These are phyloP conservation scores for Litsea cubeba DNA, from an alignment of 164 flowering plant genomes.

Conservation along the genomic window DNA sequence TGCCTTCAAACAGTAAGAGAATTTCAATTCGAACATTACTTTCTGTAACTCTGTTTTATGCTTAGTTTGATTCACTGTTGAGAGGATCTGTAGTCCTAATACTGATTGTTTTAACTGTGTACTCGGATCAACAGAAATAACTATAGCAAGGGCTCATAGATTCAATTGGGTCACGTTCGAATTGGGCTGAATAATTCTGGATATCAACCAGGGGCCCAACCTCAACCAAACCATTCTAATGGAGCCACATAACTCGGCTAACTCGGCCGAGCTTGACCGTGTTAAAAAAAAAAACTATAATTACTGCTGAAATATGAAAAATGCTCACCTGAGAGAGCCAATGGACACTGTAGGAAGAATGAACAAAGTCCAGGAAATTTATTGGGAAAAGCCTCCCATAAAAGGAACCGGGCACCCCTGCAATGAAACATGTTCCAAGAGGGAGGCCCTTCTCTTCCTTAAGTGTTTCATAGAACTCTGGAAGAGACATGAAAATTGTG, in stretches of 20 bases:
- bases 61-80: too few species aligned
- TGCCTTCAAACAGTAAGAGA: too few species aligned
- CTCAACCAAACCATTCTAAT: not conserved
- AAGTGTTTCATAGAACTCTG: slow-evolving; percentile 24
- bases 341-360: slow-evolving; percentile 52
- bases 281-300: not conserved
- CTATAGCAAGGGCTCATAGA: not conserved
- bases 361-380: slow-evolving; percentile 43
- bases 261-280: not conserved
- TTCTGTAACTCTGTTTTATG: too few species aligned
- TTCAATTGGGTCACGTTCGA: not conserved
- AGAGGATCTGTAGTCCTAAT: too few species aligned
- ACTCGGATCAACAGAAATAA: too few species aligned
- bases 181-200: not conserved
- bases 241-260: not conserved
- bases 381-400: slow-evolving; percentile 50
- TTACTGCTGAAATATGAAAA: not conserved
- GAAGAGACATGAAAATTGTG: slow-evolving; percentile 34
- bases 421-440: slow-evolving; percentile 34
- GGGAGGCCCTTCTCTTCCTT: slow-evolving; percentile 16
- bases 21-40: too few species aligned
- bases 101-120: too few species aligned
- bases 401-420: slow-evolving; percentile 55
- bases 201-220: not conserved
- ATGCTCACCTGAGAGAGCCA: slow-evolving; percentile 55